A percentile compares a stretch with the other conserved stretches of the same genome.
These are phyloP conservation scores for Fibroporia radiculosa DNA, from an alignment of 768 basidiomycete species.

Conservation along the genomic window DNA sequence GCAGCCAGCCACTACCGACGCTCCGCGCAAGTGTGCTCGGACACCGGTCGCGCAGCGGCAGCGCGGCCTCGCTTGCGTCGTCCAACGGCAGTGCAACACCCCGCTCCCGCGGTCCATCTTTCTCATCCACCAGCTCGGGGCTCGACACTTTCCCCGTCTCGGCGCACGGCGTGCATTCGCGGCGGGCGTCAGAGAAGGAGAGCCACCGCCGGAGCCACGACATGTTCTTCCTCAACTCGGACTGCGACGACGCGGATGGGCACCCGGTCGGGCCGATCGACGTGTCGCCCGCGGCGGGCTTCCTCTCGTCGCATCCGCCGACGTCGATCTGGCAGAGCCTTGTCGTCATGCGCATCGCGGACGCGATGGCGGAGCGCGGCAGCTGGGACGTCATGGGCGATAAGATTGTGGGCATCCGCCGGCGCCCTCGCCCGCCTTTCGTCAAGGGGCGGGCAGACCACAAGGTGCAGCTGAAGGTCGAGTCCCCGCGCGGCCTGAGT, in stretches of 20 bases:
- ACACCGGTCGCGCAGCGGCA: conserved; percentile 57
- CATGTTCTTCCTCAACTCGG: conserved; percentile 15
- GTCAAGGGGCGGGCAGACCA: conserved; percentile 20
- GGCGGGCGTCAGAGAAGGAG: conserved; percentile 61
- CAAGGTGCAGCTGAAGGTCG: conserved; percentile 5
- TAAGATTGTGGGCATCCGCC: conserved; percentile 62
- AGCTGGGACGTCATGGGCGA: conserved; percentile 61
- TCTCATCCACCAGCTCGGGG: conserved; percentile 29
- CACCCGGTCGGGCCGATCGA: conserved; percentile 28
- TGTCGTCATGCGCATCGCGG: conserved; percentile 43
- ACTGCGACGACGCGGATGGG: conserved; percentile 18
- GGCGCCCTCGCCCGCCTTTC: conserved; percentile 50
- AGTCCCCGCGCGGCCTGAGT: conserved; percentile 40
- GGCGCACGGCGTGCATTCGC: conserved; percentile 69
- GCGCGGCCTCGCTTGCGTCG: conserved; percentile 37
- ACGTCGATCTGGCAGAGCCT: conserved; percentile 52
- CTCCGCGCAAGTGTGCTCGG: conserved; percentile 41
- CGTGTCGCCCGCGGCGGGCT: conserved; percentile 25
- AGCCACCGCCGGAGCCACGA: conserved; percentile 15
- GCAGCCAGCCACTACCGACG: conserved; percentile 36
- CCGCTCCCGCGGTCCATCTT: conserved; percentile 41
- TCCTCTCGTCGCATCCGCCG: conserved; percentile 14
- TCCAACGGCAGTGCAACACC: conserved; percentile 39
- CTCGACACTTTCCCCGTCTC: conserved; percentile 68
- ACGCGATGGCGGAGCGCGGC: conserved; percentile 65